Base-by-base conservation (phyloP, 169 alveolate species). In the Plasmodium coatneyi region DNA sequence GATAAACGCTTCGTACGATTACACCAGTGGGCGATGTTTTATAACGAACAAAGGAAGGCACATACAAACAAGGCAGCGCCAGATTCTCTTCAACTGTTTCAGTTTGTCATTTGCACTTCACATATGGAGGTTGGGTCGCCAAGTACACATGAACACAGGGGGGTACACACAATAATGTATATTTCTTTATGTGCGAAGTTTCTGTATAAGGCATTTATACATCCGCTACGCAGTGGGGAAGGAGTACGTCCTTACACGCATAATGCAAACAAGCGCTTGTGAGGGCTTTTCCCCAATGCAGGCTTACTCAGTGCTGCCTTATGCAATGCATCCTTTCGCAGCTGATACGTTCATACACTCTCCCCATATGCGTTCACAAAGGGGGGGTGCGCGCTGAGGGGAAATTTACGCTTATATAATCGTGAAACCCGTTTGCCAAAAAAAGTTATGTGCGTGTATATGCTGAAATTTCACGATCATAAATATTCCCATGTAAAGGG, bases 181-280 rank as follows among this genome's bases (percentile, higher is more conserved):
- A 49, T 16, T 49, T 1, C 60, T 66, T 66, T 66, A 28, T 10
- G 36, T 39, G 76, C 36, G 76, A 3, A 41, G n/a, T 66, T 66
- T 25, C n/a, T 66, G 76, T 66, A 66, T 66, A 66, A 66, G 14
- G 36, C 76, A 66, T 66, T 66, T 66, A 66, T 66, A 66, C 76
- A 66, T 66, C 30, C 39, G 36, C 76, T 66, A 66, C 76, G 76
- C 76, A 19, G 60, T 3, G 60, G 22, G 7, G 60, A 16, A 49
- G 60, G 22, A 49, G 22, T 49, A 16, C 60, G 60, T 49, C 60
- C 60, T 22, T 49, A 49, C 60, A 49, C 19, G 60, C 60, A 49
- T 49, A 49, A 49, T 49, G 60, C 60, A 16, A 14, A 14, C 60
- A 49, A 14, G 7, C 60, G 22, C 22, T 49, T 49, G 5, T 49